Evolutionary conservation across 2,329 filamentous ascomycete genomes (phyloP), one percentile per base, ranked within the genome.

Genomic region (Trichoderma semiorbis): DNA sequence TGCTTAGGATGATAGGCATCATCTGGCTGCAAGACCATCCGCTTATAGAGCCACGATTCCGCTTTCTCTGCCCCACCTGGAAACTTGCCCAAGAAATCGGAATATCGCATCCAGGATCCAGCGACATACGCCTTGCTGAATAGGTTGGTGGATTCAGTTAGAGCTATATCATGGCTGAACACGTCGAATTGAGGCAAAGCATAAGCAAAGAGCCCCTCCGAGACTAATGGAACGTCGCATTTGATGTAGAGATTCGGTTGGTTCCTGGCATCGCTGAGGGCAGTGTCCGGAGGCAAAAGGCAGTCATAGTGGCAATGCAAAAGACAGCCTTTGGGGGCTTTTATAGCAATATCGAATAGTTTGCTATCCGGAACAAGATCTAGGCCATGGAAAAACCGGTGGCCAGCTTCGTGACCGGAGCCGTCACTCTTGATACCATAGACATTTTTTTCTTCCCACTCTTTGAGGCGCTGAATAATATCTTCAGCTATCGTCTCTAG

Each of bases 311-410:
- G 95, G 57, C 93, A 93, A 83, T 98, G 95, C 72, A 97, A 83
- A 30, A 97, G 84, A 11, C 91, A 87, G 16, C 95, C 96, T 80
- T 98, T 98, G 30, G 95, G 95, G 92, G 98, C 93, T 75, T 85
- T 88, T 72, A 90, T 88, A 14, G 97, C 88, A 75, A 98, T 95
- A 74, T 90, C 87, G 93, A 94, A 98, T 24, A 98, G 85, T 78
- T 91, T 90, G 18, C 93, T 97, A 75, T 86, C 86, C 81, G 34
- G 55, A 12, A 58, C 36, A 8, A 69, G 26, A 60, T 60, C 55
- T 11, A 69, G 12, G n/a, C 65, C 55, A 47, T 69, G 65, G 12
- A 69, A 50, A 24, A 69, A 69, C 2, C 65, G 65, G 24, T 69
- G 53, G n/a, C 65, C 34, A 7, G 65, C 55, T 43, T 69, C 65